phyloP scores from a whole-genome alignment of 495 filamentous ascomycete genomes.

The Tuber microsphaerosporum region DNA sequence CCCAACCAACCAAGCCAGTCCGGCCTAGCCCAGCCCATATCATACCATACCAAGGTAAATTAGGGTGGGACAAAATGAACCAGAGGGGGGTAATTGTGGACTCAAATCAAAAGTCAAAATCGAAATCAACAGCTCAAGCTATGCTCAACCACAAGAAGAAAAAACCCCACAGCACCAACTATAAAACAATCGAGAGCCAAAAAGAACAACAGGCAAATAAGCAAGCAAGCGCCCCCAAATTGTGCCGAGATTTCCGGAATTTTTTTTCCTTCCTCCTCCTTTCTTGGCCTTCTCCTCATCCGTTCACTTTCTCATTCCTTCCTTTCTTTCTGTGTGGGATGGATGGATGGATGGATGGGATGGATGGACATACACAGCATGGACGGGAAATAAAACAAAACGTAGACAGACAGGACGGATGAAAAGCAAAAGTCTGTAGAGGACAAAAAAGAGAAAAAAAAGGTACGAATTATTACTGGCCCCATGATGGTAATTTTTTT shows the following conservation, averaged over 20 bases:
- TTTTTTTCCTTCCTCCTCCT: neutral
- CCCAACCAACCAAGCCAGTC: slow-evolving; percentile 1
- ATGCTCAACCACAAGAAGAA: neutral
- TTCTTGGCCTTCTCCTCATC: neutral
- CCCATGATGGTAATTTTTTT: slow-evolving; percentile 1
- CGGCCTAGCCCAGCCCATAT: no score
- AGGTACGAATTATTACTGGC: neutral
- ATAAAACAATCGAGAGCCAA: neutral
- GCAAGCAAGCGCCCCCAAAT: slow-evolving; percentile 1
- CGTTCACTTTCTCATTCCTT: neutral
- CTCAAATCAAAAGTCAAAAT: slow-evolving; percentile 3
- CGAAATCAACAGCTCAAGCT: neutral
- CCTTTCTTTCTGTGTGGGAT: neutral
- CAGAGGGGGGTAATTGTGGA: slow-evolving; percentile 1
- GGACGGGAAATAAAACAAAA: neutral
- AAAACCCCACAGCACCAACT: slow-evolving; percentile 3
- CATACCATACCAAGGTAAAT: neutral
- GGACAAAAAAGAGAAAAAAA: neutral
- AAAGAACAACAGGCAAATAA: neutral
- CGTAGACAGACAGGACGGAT: neutral
- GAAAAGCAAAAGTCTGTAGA: slow-evolving; percentile 3
- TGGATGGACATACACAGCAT: neutral
- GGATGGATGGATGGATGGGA: neutral
- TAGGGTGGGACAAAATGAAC: neutral
- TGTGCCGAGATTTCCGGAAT: neutral